Base-by-base conservation (phyloP, 805 yeast genomes). In the Cyberlindnera euphorbiiphila region DNA sequence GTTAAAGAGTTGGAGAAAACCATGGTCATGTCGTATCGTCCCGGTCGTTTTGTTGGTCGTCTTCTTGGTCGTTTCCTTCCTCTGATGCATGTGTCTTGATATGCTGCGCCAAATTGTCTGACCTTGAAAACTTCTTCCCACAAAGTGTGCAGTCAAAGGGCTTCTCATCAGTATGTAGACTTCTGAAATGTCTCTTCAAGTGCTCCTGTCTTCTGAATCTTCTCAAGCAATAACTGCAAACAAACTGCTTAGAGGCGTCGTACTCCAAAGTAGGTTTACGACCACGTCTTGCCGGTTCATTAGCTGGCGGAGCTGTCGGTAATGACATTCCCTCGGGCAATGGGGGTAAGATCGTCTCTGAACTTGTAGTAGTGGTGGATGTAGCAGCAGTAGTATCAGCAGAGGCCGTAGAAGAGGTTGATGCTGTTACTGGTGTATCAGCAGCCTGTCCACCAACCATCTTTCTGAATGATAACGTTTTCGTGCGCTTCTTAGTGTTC, bases 181-280 rank as follows among this genome's bases (percentile, higher is more conserved):
- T 77, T 41, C 89, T 64, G 54, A 78, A 74, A 51, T 83, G 93
- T 42, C 93, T 69, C 55, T 80, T 81, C 49, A 83, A 61, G 57
- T 83, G 93, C 52, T 83, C 93, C 56, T 81, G 86, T 48, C 93
- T 69, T 54, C 80, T 77, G 61, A 83, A 83, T 31, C 74, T 57
- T 47, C 89, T 69, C 32, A 72, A 68, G 56, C 91, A 82, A 51
- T 68, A 72, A 22, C 72, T 73, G 56, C 89, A 82, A 21, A 73
- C 72, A 53, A 71, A 81, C 28, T 76, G 76, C 58, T 80, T 80
- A 9, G 71, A 34, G 6, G 57, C 51, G 50, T 78, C 85, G 14
- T 74, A 78, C 34, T 72, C 74, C 44, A 72, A 61, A 28, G 79
- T 72, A 17, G 82, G 85, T 56, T 78, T 79, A 27, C 86, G 68